Evolutionary conservation across 2,329 filamentous ascomycete species (phyloP).

Genomic region (Colletotrichum lupini): DNA sequence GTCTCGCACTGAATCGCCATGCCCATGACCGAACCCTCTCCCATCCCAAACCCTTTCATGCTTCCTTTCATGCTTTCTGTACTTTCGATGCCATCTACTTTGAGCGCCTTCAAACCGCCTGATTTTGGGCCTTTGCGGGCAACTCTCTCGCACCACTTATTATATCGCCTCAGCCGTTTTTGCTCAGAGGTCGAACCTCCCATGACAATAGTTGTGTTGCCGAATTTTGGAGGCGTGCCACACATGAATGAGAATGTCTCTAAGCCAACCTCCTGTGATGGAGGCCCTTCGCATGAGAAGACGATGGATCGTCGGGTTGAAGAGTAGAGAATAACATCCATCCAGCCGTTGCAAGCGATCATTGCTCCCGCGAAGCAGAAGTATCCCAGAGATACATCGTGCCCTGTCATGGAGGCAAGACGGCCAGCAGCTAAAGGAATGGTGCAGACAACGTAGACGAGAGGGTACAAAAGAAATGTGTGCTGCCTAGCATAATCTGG

Average conservation of each 20-base stretch:
- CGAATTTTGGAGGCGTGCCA: slow-evolving; percentile 50
- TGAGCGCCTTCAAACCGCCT: slow-evolving; percentile 1
- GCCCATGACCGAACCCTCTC: slow-evolving; percentile 38
- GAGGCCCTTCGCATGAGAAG: slow-evolving; percentile 51
- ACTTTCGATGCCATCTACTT: slow-evolving; percentile 40
- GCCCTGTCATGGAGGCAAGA: slow-evolving; percentile 70
- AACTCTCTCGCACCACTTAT: slow-evolving; percentile 35
- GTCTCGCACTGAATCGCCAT: slow-evolving; percentile 57
- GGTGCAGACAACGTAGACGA: slow-evolving; percentile 77
- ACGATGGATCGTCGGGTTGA: slow-evolving; percentile 64
- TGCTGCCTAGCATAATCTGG: slow-evolving; percentile 52
- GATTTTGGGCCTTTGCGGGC: background rate
- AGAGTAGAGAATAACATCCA: slow-evolving; percentile 66
- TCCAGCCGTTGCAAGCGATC: slow-evolving; percentile 66
- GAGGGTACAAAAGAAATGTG: slow-evolving; percentile 73
- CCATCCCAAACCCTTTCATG: slow-evolving; percentile 45
- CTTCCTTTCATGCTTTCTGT: slow-evolving; percentile 48
- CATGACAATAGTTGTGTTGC: slow-evolving; percentile 52
- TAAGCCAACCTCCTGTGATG: slow-evolving; percentile 58
- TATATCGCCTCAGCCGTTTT: background rate
- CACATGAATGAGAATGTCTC: slow-evolving; percentile 64
- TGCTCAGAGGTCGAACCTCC: slow-evolving; percentile 37
- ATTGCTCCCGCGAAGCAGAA: slow-evolving; percentile 70
- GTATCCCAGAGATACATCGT: slow-evolving; percentile 60
- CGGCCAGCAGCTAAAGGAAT: slow-evolving; percentile 73